A percentile compares a stretch with the other conserved stretches of the same genome.
These are phyloP conservation scores for Syncephalastrum sp. DNA, from an alignment of 371 early-diverging fungal species.

Conservation along the genomic window DNA sequence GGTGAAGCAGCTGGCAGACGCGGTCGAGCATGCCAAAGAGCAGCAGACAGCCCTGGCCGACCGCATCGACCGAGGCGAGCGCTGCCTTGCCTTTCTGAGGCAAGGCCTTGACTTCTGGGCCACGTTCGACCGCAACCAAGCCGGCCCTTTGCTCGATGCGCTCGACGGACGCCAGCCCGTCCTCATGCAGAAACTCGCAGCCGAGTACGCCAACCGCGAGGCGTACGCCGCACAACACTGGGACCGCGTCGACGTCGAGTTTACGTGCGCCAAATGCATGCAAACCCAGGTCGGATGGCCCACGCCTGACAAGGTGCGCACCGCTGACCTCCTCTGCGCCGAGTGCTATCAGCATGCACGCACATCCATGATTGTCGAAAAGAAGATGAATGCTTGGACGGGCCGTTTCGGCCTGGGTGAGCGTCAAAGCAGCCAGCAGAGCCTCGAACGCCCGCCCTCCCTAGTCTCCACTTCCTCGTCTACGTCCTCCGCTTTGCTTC, in stretches of 20 bases:
- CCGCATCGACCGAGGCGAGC: slow-evolving; percentile 7
- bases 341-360: slow-evolving; percentile 31
- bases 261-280: slow-evolving; percentile 34
- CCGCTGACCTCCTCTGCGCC: slow-evolving; percentile 30
- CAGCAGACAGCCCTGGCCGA: slow-evolving; percentile 12
- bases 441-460: too few species aligned
- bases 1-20: slow-evolving; percentile 7
- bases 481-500: too few species aligned
- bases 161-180: slow-evolving; percentile 5
- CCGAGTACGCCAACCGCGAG: slow-evolving; percentile 32
- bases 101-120: slow-evolving; percentile 31
- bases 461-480: too few species aligned
- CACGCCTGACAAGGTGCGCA: slow-evolving; percentile 35
- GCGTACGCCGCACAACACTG: slow-evolving; percentile 27
- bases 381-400: slow-evolving; percentile 24
- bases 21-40: slow-evolving; percentile 14
- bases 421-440: too few species aligned
- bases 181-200: too few species aligned
- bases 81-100: slow-evolving; percentile 8
- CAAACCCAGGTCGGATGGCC: slow-evolving; percentile 32
- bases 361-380: slow-evolving; percentile 41
- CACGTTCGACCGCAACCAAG: slow-evolving; percentile 28
- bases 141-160: slow-evolving; percentile 22
- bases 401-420: neutral
- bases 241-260: slow-evolving; percentile 26